Percentiles rank a stretch among this genome's conserved stretches.
These are phyloP conservation scores for Medicago lupulina DNA, from an alignment of 306 rosid genomes.

Conservation along the genomic window DNA sequence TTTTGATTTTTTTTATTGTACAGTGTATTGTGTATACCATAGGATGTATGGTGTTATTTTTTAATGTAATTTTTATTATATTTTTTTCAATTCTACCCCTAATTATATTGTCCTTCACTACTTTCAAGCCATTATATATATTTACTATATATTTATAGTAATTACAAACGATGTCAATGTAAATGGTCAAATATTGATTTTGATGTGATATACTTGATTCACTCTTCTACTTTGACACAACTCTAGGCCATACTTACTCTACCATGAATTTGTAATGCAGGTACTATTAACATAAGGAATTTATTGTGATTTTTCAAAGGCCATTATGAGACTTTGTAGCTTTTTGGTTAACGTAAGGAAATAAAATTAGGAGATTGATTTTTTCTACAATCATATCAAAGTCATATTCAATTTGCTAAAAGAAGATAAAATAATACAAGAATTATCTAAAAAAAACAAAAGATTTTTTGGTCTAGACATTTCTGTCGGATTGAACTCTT, in stretches of 20 bases:
- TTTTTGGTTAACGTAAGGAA: slow-evolving; percentile 36
- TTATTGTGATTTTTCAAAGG: slow-evolving; percentile 21
- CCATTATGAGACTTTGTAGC: slow-evolving; percentile 11
- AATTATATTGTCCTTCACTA: too few relatives aligned
- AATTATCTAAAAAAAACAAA: too few relatives aligned
- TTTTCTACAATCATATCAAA: too few relatives aligned
- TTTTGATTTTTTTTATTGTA: slow-evolving; percentile 32
- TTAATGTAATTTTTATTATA: too few relatives aligned
- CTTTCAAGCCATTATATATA: too few relatives aligned
- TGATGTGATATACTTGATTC: slow-evolving; percentile 28
- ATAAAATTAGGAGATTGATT: slow-evolving; percentile 21
- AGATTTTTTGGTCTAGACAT: too few relatives aligned
- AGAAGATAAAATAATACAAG: too few relatives aligned
- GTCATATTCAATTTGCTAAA: too few relatives aligned
- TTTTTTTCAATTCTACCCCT: too few relatives aligned
- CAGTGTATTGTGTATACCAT: slow-evolving; percentile 21
- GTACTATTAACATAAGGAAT: slow-evolving; percentile 14
- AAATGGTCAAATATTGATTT: neutral
- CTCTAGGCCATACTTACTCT: slow-evolving; percentile 1
- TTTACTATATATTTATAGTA: too few relatives aligned
- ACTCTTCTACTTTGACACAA: slow-evolving; percentile 6
- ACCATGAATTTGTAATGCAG: slow-evolving; percentile 5
- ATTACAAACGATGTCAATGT: neutral
- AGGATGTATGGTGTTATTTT: slow-evolving; percentile 1
- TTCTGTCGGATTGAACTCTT: too few relatives aligned